Base-by-base conservation (phyloP, 1,284 basidiomycete genomes). In the Rhodotorula sp. region DNA sequence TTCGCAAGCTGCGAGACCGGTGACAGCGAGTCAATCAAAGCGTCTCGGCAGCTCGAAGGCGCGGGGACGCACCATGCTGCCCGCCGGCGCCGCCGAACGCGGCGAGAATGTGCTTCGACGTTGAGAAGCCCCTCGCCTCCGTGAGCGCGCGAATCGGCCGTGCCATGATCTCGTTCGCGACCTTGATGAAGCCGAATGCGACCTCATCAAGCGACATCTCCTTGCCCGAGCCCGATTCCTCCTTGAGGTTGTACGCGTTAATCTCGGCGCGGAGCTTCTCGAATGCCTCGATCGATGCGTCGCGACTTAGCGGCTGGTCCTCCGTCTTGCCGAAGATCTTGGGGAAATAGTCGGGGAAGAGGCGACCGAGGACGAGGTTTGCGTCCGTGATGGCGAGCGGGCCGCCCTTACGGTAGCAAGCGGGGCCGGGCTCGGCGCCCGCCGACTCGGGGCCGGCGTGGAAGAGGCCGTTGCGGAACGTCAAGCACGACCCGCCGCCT, bases 341-440 rank as follows among this genome's bases (percentile, higher is more conserved):
- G 7, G 80, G 80, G 68, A 80, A 81, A 61, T 89, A 90, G 68
- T 89, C 87, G 0, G 91, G 90, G 5, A 93, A 84, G n/a, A 95
- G 86, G 4, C 92, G 86, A 1, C 92, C 92, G 0, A 94, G 87
- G 37, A 92, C 83, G 10, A 94, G 84, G 79, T 94, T 95, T 10
- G 91, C 92, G 78, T 95, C 92, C 0, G 92, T 94, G 17, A 94
- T 87, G 0, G 92, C 91, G 13, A 94, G 82, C 0, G 90, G 90
- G 0, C 92, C 92, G 12, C 90, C 91, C 82, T 93, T 94, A 60
- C 91, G 90, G 76, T 73, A 80, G 80, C 91, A 94, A 0, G 88
- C 88, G 13, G 73, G 71, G n/a, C 78, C 78, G 17, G 92, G 92
- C 77, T 93, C 87, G 0, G 91, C 91, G 19, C 91, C 91, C 0